A percentile compares a stretch with the other conserved stretches of the same genome.
These are phyloP conservation scores for Neurospora terricola DNA, from an alignment of 495 filamentous ascomycete species.

Conservation along the genomic window DNA sequence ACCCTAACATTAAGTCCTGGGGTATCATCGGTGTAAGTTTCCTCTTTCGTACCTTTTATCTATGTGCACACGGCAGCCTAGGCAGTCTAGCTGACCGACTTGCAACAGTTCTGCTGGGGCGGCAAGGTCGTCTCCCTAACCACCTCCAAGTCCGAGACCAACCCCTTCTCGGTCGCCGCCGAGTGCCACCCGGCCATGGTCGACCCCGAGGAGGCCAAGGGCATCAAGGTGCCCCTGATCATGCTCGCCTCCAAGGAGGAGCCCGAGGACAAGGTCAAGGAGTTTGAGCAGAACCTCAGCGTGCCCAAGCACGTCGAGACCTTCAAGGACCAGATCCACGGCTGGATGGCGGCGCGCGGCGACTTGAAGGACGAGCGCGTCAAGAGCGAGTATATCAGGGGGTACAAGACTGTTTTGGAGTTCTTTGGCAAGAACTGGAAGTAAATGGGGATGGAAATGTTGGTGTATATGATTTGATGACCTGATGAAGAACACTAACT, in stretches of 20 bases:
- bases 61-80: not conserved
- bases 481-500: not conserved
- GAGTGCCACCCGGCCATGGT: conserved; percentile 84
- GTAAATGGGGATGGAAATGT: conserved; percentile 3
- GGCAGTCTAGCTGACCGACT: too few species aligned
- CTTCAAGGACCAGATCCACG: conserved; percentile 74
- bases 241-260: conserved; percentile 64
- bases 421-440: conserved; percentile 62
- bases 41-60: too few species aligned
- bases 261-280: conserved; percentile 52
- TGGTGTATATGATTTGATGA: not conserved
- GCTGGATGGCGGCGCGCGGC: conserved; percentile 78
- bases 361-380: conserved; percentile 59
- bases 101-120: conserved; percentile 72
- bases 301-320: conserved; percentile 68
- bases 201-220: conserved; percentile 61
- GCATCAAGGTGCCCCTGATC: conserved; percentile 53
- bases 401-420: conserved; percentile 62
- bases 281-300: conserved; percentile 58
- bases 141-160: conserved; percentile 44
- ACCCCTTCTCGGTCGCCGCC: conserved; percentile 58
- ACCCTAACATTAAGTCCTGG: conserved; percentile 61
- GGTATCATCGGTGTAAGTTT: conserved; percentile 63
- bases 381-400: conserved; percentile 66
- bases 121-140: conserved; percentile 57